Evolutionary conservation across 1,284 basidiomycete genomes (phyloP), one percentile per base, ranked within the genome.

Genomic region (Marasmius fiardii): DNA sequence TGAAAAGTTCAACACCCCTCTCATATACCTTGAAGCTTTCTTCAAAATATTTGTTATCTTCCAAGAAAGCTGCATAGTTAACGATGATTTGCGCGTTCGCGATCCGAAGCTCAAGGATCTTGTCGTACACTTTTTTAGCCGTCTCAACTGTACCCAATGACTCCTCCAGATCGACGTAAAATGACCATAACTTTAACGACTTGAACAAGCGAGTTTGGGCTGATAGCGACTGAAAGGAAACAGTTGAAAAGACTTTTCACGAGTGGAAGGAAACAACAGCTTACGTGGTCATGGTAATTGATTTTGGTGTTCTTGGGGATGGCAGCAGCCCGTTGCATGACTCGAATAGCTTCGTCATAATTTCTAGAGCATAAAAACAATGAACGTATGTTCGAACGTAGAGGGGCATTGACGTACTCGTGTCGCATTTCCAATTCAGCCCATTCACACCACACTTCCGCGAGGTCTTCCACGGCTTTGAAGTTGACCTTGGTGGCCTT

Each of bases 1-100:
- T 95, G 79, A 99, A 99, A 18, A 98, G 76, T 63, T 99, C 97
- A 8, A 97, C 93, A 43, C 97, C 97, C 45, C 96, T 87, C 70
- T 99, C 97, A 70, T 98, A 99, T 35, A 98, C 92, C 82, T 96
- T 98, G 85, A 99, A 99, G 67, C 92, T 92, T 67, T 99, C 97
- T 65, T 99, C 97, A 72, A 91, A 99, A 75, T 99, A 99, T 64
- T 93, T 85, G 74, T 98, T 95, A 68, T 98, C 95, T 70, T 99
- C 96, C 53, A 99, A 74, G 81, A 99, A 99, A 14, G 88, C 84
- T 1, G 97, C 95, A 63, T 97, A 99, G 71, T 99, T 99, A 71
- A 99, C 85, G 64, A 99, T 95, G 63, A 96, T 85, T 69, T 97
- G 95, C 5, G 97, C 95, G 66, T 98, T 99, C n/a, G 97, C 97